These are phyloP conservation scores for Aspergillus panamensis DNA, from an alignment of 495 filamentous ascomycete species.

Conservation along the genomic window DNA sequence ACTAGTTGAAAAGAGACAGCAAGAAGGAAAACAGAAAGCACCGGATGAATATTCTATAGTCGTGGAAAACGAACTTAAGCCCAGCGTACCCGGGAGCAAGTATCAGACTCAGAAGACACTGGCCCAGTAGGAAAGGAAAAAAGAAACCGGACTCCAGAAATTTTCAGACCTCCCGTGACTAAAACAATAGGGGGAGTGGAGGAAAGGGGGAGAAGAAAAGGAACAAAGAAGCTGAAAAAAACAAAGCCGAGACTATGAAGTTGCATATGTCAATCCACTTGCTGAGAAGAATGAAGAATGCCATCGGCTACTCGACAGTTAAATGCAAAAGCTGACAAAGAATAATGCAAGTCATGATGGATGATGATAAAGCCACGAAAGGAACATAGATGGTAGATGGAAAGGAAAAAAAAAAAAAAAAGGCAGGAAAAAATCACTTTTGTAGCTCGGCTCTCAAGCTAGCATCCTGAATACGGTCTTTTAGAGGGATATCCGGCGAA, in stretches of 20 bases:
- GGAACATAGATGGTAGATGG: conserved; percentile 19
- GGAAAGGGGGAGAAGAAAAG: conserved; percentile 15
- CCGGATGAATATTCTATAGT: conserved; percentile 39
- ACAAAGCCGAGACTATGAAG: conserved; percentile 20
- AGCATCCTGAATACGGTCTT: conserved; percentile 44
- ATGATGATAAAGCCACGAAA: conserved; percentile 13
- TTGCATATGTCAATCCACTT: conserved; percentile 25
- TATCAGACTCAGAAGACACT: conserved; percentile 35
- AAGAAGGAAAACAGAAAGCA: conserved; percentile 11
- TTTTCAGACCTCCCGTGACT: conserved; percentile 37
- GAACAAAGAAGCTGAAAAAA: conserved; percentile 5
- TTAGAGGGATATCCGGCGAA: conserved; percentile 54
- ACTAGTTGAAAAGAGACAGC: not conserved
- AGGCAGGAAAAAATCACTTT: conserved; percentile 29
- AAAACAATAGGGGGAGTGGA: conserved; percentile 20
- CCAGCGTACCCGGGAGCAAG: conserved; percentile 35
- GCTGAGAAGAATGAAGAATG: conserved; percentile 17
- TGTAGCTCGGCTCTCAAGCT: conserved; percentile 43
- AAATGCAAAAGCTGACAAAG: conserved; percentile 27
- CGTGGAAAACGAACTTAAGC: conserved; percentile 31
- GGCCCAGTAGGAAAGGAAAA: conserved; percentile 40
- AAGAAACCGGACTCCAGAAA: conserved; percentile 41
- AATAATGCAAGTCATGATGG: conserved; percentile 29
- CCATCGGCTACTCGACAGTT: conserved; percentile 21
- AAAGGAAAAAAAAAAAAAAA: conserved; percentile 18